A percentile compares a stretch with the other conserved stretches of the same genome.
Evolutionary conservation across 1,284 basidiomycete genomes (phyloP).

Genomic region (Singerocomus inundabilis): DNA sequence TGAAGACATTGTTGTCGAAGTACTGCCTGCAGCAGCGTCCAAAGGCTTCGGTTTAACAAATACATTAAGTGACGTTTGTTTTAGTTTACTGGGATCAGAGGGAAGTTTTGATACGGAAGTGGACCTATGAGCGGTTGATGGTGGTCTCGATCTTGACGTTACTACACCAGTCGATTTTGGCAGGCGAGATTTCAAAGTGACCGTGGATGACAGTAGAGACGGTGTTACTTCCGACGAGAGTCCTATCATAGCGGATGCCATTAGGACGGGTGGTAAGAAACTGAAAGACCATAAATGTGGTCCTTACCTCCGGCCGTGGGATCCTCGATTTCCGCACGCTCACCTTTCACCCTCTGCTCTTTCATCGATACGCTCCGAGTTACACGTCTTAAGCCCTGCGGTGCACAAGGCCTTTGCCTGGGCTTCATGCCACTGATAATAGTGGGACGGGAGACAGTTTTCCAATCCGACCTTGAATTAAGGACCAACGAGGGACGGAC

Average conservation of each 20-base stretch:
- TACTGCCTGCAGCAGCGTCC: not conserved
- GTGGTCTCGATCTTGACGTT: constrained; percentile 8
- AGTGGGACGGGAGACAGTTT: not conserved
- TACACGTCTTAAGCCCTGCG: constrained; percentile 18
- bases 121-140: not conserved
- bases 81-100: constrained; percentile 21
- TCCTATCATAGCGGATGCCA: not conserved
- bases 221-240: not conserved
- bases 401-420: constrained; percentile 12
- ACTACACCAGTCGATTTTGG: constrained; percentile 1
- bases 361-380: constrained; percentile 33
- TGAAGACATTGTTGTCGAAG: constrained; percentile 2
- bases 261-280: constrained; percentile 5
- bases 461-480: not conserved
- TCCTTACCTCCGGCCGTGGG: constrained; percentile 6
- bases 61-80: constrained; percentile 25
- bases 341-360: constrained; percentile 9
- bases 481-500: not conserved
- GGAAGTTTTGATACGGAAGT: constrained; percentile 14
- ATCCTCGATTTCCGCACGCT: not conserved
- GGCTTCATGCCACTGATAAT: constrained; percentile 15
- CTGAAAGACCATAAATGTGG: not conserved
- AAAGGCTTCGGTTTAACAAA: constrained; percentile 25
- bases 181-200: constrained; percentile 3
- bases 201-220: not conserved